These are phyloP conservation scores for Aspergillus piperis DNA, from an alignment of 2,329 filamentous ascomycete genomes.

Conservation along the genomic window DNA sequence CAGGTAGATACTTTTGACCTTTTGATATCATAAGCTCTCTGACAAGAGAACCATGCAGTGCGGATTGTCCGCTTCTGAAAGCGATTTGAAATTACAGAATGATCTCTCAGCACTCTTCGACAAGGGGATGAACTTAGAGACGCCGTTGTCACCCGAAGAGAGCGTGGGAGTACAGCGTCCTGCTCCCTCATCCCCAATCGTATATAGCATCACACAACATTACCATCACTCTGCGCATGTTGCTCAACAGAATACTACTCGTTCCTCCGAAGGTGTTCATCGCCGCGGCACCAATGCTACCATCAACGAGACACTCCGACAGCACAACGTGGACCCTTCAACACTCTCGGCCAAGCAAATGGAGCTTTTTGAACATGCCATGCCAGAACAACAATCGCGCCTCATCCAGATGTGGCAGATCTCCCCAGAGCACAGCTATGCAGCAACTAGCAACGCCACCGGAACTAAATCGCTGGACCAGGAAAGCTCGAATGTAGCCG, in stretches of 20 bases:
- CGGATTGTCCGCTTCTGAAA: slow-evolving; percentile 44
- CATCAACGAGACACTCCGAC: slow-evolving; percentile 56
- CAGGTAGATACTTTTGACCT: slow-evolving; percentile 37
- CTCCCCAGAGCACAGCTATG: slow-evolving; percentile 52
- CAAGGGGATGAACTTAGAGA: slow-evolving; percentile 67
- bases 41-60: slow-evolving; percentile 35
- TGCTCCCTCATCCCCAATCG: slow-evolving; percentile 50
- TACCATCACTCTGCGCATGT: slow-evolving; percentile 80
- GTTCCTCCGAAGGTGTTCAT: slow-evolving; percentile 38
- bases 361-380: slow-evolving; percentile 75
- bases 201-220: slow-evolving; percentile 77
- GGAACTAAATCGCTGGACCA: neutral
- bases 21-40: slow-evolving; percentile 24
- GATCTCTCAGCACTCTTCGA: slow-evolving; percentile 81
- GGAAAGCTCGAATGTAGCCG: neutral
- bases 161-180: slow-evolving; percentile 36
- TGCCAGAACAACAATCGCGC: slow-evolving; percentile 69
- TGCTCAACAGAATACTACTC: slow-evolving; percentile 49
- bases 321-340: slow-evolving; percentile 60
- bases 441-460: slow-evolving; percentile 10
- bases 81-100: slow-evolving; percentile 69
- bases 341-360: slow-evolving; percentile 73
- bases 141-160: slow-evolving; percentile 31
- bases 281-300: slow-evolving; percentile 28
- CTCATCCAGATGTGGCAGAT: slow-evolving; percentile 85